A percentile compares a stretch with the other conserved stretches of the same genome.
Evolutionary conservation across 2,329 filamentous ascomycete species (phyloP).

Genomic region (Trichophyton schoenleinii): DNA sequence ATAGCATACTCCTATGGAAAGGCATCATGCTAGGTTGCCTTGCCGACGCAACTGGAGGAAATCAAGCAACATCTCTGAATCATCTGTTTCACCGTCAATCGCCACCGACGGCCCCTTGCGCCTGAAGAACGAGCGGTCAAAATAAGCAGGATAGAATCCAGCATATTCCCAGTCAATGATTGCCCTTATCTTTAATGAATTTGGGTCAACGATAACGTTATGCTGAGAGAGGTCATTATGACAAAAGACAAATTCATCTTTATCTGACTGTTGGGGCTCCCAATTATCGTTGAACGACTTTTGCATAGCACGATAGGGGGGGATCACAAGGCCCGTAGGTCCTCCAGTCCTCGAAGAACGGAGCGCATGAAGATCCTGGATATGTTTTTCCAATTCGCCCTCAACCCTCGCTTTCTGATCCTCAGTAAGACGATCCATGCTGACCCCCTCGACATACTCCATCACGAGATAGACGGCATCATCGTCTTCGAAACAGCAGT

Average conservation of each 20-base stretch:
- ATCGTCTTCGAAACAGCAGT: slow-evolving; percentile 5
- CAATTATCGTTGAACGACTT: not conserved
- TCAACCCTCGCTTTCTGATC: not conserved
- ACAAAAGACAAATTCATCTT: slow-evolving; percentile 10
- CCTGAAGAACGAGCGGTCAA: slow-evolving; percentile 7
- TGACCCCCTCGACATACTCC: slow-evolving; percentile 1
- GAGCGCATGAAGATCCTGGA: not conserved
- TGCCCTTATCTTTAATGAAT: slow-evolving; percentile 12
- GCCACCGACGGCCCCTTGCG: not conserved
- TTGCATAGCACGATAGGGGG: not conserved
- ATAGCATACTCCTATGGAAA: no score
- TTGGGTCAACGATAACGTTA: slow-evolving; percentile 14
- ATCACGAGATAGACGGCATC: slow-evolving; percentile 5
- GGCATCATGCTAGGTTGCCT: not conserved
- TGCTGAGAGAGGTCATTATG: slow-evolving; percentile 14
- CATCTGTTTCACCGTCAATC: not conserved
- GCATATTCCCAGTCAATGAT: slow-evolving; percentile 16
- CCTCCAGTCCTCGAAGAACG: not conserved
- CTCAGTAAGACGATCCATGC: not conserved
- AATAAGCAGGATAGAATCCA: slow-evolving; percentile 13
- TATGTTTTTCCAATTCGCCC: not conserved
- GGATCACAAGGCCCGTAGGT: not conserved
- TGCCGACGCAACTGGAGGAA: not conserved
- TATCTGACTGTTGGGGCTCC: slow-evolving; percentile 2
- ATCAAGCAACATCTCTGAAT: not conserved